These are phyloP conservation scores for Dactylellina sp. DNA, from an alignment of 2,329 filamentous ascomycete species.

Conservation along the genomic window DNA sequence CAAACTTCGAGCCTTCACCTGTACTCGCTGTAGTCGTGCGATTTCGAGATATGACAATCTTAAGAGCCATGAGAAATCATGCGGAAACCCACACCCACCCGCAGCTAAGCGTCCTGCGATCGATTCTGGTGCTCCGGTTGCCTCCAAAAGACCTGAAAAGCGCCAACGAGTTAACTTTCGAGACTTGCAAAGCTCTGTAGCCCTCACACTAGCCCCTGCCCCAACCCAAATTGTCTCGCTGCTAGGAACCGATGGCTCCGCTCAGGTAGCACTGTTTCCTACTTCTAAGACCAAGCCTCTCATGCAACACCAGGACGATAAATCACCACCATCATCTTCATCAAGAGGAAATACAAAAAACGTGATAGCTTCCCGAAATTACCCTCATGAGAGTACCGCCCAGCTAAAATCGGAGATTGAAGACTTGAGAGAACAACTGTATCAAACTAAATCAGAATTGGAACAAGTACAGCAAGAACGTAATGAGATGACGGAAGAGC, in stretches of 20 bases:
- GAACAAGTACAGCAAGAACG: background rate
- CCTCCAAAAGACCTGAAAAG: background rate
- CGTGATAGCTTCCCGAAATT: no score
- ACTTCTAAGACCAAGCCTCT: background rate
- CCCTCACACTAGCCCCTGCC: background rate
- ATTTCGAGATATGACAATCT: background rate
- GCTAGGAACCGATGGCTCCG: background rate
- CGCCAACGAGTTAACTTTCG: slow-evolving; percentile 5
- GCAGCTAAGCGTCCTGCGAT: background rate
- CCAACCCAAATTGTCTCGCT: background rate
- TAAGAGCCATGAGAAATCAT: background rate
- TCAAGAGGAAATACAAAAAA: no score
- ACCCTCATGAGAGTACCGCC: no score
- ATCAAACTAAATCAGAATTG: background rate
- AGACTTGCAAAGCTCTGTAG: background rate
- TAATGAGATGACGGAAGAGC: background rate
- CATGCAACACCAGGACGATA: background rate
- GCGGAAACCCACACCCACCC: background rate
- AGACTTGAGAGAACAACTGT: background rate
- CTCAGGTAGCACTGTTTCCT: background rate
- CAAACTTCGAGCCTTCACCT: background rate
- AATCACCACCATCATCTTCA: no score
- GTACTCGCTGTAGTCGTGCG: background rate
- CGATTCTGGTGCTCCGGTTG: no score
- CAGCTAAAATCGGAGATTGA: background rate